Percentiles rank a stretch among this genome's conserved stretches.
Conservation (phyloP, 768 basidiomycete species). For the Agaricus blazei region DNA sequence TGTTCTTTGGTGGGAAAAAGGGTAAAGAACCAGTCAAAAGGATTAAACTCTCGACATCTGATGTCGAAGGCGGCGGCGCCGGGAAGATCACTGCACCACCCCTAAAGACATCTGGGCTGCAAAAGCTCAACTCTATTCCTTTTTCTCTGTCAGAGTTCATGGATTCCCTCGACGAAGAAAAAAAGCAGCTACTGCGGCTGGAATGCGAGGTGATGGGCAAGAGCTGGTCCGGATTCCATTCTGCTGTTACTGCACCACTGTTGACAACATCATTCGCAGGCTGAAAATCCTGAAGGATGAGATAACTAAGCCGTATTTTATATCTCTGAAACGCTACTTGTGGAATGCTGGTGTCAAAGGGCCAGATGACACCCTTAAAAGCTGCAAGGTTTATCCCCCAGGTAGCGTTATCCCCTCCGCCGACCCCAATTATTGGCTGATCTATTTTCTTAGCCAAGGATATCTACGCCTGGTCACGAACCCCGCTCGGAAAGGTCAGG, state of each 20-base stretch:
- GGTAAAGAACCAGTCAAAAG: constrained; percentile 42
- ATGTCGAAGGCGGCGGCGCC: background rate
- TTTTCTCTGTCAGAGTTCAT: constrained; percentile 55
- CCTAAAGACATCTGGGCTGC: constrained; percentile 15
- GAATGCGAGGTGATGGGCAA: constrained; percentile 73
- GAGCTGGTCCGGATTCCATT: constrained; percentile 48
- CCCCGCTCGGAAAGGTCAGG: constrained; percentile 77
- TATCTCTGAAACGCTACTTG: constrained; percentile 64
- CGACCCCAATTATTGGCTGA: background rate
- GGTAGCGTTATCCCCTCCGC: constrained; percentile 43
- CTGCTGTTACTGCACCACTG: background rate
- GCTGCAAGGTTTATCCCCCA: constrained; percentile 69
- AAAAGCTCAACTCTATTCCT: constrained; percentile 58
- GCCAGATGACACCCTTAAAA: constrained; percentile 36
- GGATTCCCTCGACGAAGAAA: constrained; percentile 51
- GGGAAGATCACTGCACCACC: constrained; percentile 3
- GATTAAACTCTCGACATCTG: constrained; percentile 29
- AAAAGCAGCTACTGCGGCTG: constrained; percentile 52
- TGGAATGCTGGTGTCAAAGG: constrained; percentile 60
- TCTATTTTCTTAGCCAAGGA: constrained; percentile 47
- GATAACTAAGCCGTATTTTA: constrained; percentile 72
- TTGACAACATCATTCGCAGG: constrained; percentile 33
- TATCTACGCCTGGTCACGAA: constrained; percentile 90
- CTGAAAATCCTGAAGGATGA: constrained; percentile 71
- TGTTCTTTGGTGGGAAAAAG: constrained; percentile 39